Evolutionary conservation across 2,329 filamentous ascomycete species (phyloP), one percentile per base, ranked within the genome.

Genomic region (Emmonsiellopsis sp.): DNA sequence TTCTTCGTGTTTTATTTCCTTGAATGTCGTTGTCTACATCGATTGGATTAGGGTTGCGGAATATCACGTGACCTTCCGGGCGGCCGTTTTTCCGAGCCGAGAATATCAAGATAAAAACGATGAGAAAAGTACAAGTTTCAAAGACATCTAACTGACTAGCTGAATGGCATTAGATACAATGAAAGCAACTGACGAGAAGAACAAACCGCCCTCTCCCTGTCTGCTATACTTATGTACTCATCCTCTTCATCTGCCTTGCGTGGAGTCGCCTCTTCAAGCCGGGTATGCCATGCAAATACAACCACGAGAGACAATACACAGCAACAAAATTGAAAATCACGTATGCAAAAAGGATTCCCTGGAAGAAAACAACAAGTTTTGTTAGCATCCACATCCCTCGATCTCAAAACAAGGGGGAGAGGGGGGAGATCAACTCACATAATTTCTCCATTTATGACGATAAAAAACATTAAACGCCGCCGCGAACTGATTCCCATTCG

Each of bases 361-460:
- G 16, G 47, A 26, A 42, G 52, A 30, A 54, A 42, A 53, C 35
- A 37, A 16, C 1, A 42, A 32, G 49, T 26, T 34, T 32, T 8
- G 1, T 26, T 10, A 47, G 44, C 9, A 46, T 30, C n/a, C n/a
- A n/a, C n/a, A n/a, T n/a, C n/a, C 4, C 5, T 15, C 8, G 0
- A 42, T 32, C 4, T 45, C 20, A 15, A 2, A 51, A 55, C 30
- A 3, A 5, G 40, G 41, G 15, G 7, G 15, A 49, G 54, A 41
- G 10, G n/a, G 30, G 7, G 38, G 3, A n/a, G 32, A 74, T 13
- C 20, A 42, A 63, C 69, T 62, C 58, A 72, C 70, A 67, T 85
- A 87, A 55, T 86, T 72, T 9, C 83, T 70, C 85, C 84, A 87
- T 46, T 83, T 81, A 50, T 85, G 67, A 1, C 65, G 65, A 46